Conservation (phyloP, 164 flowering plant genomes). For the Akebia trifoliata region DNA sequence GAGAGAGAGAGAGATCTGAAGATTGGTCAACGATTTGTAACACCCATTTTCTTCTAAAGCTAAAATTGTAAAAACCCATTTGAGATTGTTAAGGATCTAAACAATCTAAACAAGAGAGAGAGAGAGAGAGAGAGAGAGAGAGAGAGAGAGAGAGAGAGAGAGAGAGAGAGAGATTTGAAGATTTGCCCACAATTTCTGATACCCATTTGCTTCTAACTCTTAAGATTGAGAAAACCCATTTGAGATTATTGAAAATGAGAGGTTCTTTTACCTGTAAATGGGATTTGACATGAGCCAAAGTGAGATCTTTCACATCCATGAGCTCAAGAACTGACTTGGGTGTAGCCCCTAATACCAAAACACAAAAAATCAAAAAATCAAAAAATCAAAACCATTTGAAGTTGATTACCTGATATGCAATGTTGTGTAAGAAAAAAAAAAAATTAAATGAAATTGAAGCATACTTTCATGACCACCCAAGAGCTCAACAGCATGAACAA, state of each 20-base stretch:
- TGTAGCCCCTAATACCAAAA: slow-evolving; percentile 64
- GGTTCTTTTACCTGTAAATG: slow-evolving; percentile 77
- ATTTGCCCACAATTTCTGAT: too few species aligned
- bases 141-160: too few species aligned
- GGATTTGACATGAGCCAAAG: slow-evolving; percentile 94
- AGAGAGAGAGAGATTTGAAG: too few species aligned
- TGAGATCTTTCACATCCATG: slow-evolving; percentile 99
- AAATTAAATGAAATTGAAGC: too few species aligned
- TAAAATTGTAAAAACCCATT: too few species aligned
- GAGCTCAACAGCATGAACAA: slow-evolving; percentile 96
- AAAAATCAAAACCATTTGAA: background rate
- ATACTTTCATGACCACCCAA: slow-evolving; percentile 99
- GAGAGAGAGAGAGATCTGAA: too few species aligned
- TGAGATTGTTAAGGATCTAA: too few species aligned
- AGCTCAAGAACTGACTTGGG: slow-evolving; percentile 99
- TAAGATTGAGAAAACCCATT: slow-evolving; percentile 13
- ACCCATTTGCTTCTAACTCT: slow-evolving; percentile 5
- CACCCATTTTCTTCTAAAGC: too few species aligned
- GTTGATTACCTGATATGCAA: slow-evolving; percentile 4
- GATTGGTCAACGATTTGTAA: too few species aligned
- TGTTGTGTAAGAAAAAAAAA: background rate
- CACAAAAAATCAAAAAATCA: slow-evolving; percentile 3
- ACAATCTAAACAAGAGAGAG: too few species aligned
- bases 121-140: too few species aligned
- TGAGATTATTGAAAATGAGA: slow-evolving; percentile 6